These are phyloP conservation scores for Penicillium sp. DNA, from an alignment of 2,329 filamentous ascomycete genomes.

Conservation along the genomic window DNA sequence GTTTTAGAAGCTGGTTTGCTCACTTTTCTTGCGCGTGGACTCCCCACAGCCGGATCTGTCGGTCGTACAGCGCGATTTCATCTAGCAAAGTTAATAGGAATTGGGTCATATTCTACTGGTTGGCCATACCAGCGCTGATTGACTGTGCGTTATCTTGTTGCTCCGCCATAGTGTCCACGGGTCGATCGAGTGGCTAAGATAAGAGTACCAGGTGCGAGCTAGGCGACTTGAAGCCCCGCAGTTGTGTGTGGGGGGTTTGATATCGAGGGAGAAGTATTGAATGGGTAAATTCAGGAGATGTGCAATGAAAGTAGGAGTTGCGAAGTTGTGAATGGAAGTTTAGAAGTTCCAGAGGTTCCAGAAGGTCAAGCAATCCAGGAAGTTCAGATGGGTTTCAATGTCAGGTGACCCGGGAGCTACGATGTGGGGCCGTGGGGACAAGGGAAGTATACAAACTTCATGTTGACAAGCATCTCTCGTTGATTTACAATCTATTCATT, in stretches of 20 bases:
- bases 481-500: background rate
- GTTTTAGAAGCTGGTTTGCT: conserved; percentile 12
- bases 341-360: background rate
- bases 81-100: conserved; percentile 53
- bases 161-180: conserved; percentile 24
- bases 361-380: background rate
- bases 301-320: background rate
- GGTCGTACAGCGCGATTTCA: conserved; percentile 95
- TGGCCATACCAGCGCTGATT: conserved; percentile 37
- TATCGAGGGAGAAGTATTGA: background rate
- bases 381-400: background rate
- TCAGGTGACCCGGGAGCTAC: conserved; percentile 9
- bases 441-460: background rate
- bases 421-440: conserved; percentile 14
- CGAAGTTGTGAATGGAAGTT: background rate
- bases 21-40: conserved; percentile 84
- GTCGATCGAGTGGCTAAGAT: background rate
- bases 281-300: background rate
- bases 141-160: conserved; percentile 26
- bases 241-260: background rate
- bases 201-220: background rate
- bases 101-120: background rate
- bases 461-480: background rate
- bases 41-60: conserved; percentile 96
- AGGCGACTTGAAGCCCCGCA: background rate